Evolutionary conservation across 257 asterid genomes (phyloP), one percentile per base, ranked within the genome.

Genomic region (Nicotiana paniculata): DNA sequence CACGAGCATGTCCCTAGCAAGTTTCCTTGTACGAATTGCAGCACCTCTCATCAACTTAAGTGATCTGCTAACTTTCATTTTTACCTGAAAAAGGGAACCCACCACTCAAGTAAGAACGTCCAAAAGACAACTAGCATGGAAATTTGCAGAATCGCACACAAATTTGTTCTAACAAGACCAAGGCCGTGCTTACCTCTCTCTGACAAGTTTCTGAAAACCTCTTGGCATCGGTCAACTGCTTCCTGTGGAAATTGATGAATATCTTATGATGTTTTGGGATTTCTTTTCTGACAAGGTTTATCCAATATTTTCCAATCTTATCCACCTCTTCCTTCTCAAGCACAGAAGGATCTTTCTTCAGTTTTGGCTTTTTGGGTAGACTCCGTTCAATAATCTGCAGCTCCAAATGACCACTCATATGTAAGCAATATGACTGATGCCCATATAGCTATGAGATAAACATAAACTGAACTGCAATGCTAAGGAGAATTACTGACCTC

Each of bases 301-400:
- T 87, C 99, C 99, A 96, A 88, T 75, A 89, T 88, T 92, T 94
- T 75, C 88, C 82, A 35, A 88, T 88, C 85, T 91, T 96, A 78
- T 96, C 99, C 86, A 85, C 84, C 82, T 96, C 98, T 89, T 96
- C 98, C 91, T 88, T 91, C 92, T 94, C 98, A 62, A 96, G 91
- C 81, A 81, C 92, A 48, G 93, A 90, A 85, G 96, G 97, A 79
- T 96, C 99, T 85, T 94, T 96, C 92, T 77, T 85, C 91, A 92
- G 89, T 89, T 92, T 93, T 48, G 88, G 93, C 87, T 84, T 93
- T 85, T 88, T 93, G 65, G 98, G 98, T 57, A 94, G 88, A 87
- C 97, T 88, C 43, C 98, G 98, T 74, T 96, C 99, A 87, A 96
- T 94, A 81, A 96, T 94, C 98, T 94, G 92, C 89, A 91, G 77